phyloP scores from a whole-genome alignment of 78 protist genomes.

The Cavenderia fasciculata region DNA sequence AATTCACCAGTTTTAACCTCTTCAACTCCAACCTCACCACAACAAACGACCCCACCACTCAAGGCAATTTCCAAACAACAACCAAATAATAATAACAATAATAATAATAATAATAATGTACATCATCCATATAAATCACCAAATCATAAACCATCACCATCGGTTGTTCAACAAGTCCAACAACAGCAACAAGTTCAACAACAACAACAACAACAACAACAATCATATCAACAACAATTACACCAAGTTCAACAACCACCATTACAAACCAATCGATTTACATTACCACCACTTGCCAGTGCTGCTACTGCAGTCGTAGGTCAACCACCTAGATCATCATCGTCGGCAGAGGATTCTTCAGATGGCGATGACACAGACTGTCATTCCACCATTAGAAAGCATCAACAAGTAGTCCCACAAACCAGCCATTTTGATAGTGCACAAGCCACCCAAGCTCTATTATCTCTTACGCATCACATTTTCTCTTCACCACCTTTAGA shows the following conservation, averaged over 20 bases:
- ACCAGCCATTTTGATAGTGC: conserved; percentile 10
- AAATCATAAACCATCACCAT: neutral
- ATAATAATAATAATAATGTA: neutral
- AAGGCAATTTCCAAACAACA: neutral
- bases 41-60: neutral
- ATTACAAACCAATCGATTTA: neutral
- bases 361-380: neutral
- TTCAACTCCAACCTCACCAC: neutral
- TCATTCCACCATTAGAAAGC: conserved; percentile 3
- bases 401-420: conserved; percentile 39
- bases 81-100: neutral
- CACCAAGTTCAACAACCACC: neutral
- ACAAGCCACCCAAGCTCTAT: conserved; percentile 27
- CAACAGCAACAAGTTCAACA: neutral
- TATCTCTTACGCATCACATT: conserved; percentile 26
- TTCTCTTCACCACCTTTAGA: conserved; percentile 19
- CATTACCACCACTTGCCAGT: neutral
- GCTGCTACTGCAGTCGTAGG: too few species aligned
- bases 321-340: too few species aligned
- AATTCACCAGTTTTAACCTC: conserved; percentile 9
- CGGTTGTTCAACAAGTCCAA: neutral
- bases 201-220: conserved; percentile 2
- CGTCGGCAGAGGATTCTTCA: neutral
- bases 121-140: neutral
- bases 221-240: neutral